A percentile compares a stretch with the other conserved stretches of the same genome.
Evolutionary conservation across 164 flowering plant genomes (phyloP).

Genomic region (Dillenia suffruticosa): DNA sequence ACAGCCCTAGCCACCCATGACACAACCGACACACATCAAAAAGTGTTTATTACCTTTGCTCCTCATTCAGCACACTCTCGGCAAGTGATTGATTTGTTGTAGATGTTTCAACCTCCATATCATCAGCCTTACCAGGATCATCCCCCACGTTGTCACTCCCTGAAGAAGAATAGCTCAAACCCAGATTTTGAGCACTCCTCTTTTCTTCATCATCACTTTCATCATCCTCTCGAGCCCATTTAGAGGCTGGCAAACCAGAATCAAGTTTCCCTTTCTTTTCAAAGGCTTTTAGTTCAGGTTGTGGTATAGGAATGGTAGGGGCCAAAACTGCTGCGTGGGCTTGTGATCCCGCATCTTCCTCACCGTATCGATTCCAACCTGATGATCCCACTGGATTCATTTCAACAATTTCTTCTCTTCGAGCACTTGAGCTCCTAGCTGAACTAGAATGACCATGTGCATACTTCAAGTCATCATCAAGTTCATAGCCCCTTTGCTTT

Average conservation of each 20-base stretch:
- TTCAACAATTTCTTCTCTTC: conserved; percentile 33
- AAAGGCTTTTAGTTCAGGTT: conserved; percentile 60
- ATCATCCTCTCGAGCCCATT: conserved; percentile 95
- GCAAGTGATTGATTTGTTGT: conserved; percentile 38
- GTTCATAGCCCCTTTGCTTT: conserved; percentile 63
- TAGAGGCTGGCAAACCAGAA: conserved; percentile 70
- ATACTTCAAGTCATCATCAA: conserved; percentile 68
- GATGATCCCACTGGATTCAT: conserved; percentile 38
- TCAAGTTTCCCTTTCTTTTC: conserved; percentile 56
- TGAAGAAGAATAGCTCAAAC: conserved; percentile 89
- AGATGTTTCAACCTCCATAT: conserved; percentile 42
- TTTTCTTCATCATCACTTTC: conserved; percentile 83
- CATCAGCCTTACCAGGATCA: conserved; percentile 43
- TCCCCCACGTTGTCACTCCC: conserved; percentile 86
- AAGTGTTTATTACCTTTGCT: conserved; percentile 53
- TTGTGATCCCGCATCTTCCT: conserved; percentile 35
- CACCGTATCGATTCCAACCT: conserved; percentile 53
- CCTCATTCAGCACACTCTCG: conserved; percentile 75
- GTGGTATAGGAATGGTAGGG: conserved; percentile 44
- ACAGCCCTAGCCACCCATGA: no score
- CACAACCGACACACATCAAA: no score
- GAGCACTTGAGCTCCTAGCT: conserved; percentile 35
- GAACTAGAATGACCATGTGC: conserved; percentile 48
- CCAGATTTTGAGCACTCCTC: conserved; percentile 47
- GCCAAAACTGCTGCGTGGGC: conserved; percentile 32